Evolutionary conservation across 1,139 yeast species (phyloP).

Genomic region (Scheffersomyces stambukii): DNA sequence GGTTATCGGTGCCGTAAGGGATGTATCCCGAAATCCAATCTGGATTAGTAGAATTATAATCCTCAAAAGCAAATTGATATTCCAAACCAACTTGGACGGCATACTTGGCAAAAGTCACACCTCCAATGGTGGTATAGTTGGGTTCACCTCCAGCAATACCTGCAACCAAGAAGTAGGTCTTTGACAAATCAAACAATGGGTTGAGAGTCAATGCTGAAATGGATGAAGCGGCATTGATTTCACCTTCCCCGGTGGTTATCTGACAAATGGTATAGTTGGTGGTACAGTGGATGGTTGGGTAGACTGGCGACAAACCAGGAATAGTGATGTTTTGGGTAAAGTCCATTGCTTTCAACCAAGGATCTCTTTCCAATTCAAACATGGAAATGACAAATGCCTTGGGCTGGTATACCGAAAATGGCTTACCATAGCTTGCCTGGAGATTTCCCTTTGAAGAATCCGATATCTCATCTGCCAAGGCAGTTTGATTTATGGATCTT

Average conservation of each 20-base stretch:
- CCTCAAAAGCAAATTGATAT: conserved; percentile 47
- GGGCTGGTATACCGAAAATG: conserved; percentile 45
- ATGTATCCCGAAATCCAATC: conserved; percentile 63
- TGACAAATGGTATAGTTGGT: conserved; percentile 53
- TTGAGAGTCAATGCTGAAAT: conserved; percentile 51
- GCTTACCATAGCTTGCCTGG: conserved; percentile 27
- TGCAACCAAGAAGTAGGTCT: conserved; percentile 58
- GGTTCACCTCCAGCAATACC: conserved; percentile 72
- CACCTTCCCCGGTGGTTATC: conserved; percentile 66
- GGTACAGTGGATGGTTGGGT: conserved; percentile 55
- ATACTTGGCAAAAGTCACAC: conserved; percentile 58
- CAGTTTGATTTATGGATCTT: conserved; percentile 17
- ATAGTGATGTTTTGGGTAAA: conserved; percentile 51
- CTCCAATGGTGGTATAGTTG: conserved; percentile 41
- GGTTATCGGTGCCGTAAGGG: conserved; percentile 50
- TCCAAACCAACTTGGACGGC: conserved; percentile 63
- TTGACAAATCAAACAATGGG: conserved; percentile 53
- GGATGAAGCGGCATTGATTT: conserved; percentile 63
- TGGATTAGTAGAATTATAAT: conserved; percentile 44
- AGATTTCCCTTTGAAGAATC: conserved; percentile 15
- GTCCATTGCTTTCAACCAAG: conserved; percentile 48
- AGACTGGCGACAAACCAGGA: conserved; percentile 63
- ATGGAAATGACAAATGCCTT: conserved; percentile 53
- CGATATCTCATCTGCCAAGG: conserved; percentile 11
- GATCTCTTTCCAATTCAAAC: conserved; percentile 52